A percentile compares a stretch with the other conserved stretches of the same genome.
phyloP scores from a whole-genome alignment of 768 basidiomycete species.

The Rhodotorula taiwanensis region DNA sequence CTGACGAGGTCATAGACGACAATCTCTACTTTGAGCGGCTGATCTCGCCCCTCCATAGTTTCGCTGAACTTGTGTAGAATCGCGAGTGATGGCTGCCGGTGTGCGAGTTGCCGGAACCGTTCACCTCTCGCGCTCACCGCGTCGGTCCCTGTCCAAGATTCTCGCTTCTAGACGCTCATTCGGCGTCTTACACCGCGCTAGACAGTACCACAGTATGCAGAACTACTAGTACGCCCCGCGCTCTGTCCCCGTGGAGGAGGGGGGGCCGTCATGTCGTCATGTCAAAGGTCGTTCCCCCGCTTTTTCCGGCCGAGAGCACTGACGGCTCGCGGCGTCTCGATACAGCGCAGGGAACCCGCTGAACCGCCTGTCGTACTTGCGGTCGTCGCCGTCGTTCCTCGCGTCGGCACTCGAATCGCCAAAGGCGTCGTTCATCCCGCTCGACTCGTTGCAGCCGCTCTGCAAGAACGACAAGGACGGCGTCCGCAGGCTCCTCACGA shows the following conservation, averaged over 20 bases:
- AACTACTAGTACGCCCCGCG: not conserved
- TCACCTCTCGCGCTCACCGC: too few relatives aligned
- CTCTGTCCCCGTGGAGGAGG: too few relatives aligned
- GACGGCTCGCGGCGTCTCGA: too few relatives aligned
- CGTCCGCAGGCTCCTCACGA: conserved; percentile 42
- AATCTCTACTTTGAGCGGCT: conserved; percentile 4
- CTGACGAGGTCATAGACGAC: conserved; percentile 31
- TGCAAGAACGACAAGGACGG: conserved; percentile 43
- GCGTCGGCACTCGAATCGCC: conserved; percentile 60
- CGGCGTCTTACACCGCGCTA: not conserved
- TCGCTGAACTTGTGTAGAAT: too few relatives aligned
- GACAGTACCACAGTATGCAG: not conserved
- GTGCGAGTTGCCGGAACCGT: too few relatives aligned
- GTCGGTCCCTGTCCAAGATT: conserved; percentile 15
- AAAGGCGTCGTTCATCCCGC: conserved; percentile 61
- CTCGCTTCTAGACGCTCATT: not conserved
- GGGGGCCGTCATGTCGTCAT: too few relatives aligned
- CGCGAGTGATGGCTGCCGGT: too few relatives aligned
- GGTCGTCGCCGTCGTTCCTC: conserved; percentile 66
- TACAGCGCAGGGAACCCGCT: conserved; percentile 41
- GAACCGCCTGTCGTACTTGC: conserved; percentile 52
- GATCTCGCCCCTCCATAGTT: conserved; percentile 2
- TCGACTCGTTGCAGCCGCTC: conserved; percentile 66
- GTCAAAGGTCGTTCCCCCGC: not conserved
- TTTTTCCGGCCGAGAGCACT: too few relatives aligned